Conservation (phyloP, 2,329 filamentous ascomycete species). For the Penicillium concentricum region DNA sequence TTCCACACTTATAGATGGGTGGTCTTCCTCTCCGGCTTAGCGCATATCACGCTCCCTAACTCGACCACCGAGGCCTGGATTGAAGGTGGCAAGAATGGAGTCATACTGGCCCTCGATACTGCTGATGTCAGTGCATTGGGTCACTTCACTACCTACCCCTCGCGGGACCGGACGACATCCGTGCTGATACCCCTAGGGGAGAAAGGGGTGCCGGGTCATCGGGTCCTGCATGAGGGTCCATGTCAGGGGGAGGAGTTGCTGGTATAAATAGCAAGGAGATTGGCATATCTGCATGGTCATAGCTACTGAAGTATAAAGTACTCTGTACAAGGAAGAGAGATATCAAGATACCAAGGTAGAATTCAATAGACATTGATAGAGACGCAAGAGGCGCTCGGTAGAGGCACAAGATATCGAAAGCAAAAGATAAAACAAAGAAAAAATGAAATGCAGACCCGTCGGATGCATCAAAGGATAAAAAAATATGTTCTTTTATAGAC, state of each 20-base stretch:
- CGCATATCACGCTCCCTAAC: conserved; percentile 45
- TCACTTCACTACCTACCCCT: conserved; percentile 45
- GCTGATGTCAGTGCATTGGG: conserved; percentile 41
- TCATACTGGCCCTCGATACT: conserved; percentile 47
- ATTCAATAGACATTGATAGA: conserved; percentile 9
- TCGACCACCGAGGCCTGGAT: conserved; percentile 39
- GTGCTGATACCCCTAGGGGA: conserved; percentile 40
- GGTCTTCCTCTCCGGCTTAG: conserved; percentile 42
- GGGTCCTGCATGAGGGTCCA: conserved; percentile 42
- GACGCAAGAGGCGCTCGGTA: conserved; percentile 11
- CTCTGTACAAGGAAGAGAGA: not conserved
- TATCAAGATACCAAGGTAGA: conserved; percentile 6
- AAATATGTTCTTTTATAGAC: conserved; percentile 17
- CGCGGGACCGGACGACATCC: conserved; percentile 37
- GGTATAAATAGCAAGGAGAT: not conserved
- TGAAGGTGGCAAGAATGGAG: conserved; percentile 42
- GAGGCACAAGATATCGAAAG: conserved; percentile 13
- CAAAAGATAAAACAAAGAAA: conserved; percentile 6
- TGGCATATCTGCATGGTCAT: not conserved
- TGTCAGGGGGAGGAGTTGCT: conserved; percentile 31
- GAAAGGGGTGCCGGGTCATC: conserved; percentile 38
- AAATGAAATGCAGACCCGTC: conserved; percentile 12
- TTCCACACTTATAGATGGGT: conserved; percentile 29
- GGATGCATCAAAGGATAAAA: conserved; percentile 14
- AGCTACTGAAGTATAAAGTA: not conserved